A percentile compares a stretch with the other conserved stretches of the same genome.
These are phyloP conservation scores for Ascosphaera aggregata DNA, from an alignment of 2,329 filamentous ascomycete species.

Conservation along the genomic window DNA sequence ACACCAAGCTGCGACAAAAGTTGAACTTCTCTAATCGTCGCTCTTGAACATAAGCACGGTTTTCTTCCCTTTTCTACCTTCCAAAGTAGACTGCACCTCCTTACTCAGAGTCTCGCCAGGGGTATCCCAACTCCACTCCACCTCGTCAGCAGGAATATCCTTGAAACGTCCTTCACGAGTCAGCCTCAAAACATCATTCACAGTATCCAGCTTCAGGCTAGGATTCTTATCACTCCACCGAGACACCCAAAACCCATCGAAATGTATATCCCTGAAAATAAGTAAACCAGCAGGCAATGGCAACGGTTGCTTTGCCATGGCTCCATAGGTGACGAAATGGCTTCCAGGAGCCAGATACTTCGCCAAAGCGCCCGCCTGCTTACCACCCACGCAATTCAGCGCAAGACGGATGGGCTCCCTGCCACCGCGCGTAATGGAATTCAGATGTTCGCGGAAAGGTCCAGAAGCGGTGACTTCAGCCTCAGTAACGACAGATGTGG, in stretches of 20 bases:
- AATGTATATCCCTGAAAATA: constrained; percentile 81
- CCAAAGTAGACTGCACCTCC: constrained; percentile 60
- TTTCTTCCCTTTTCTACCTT: constrained; percentile 72
- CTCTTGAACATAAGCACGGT: constrained; percentile 62
- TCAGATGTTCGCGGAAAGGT: constrained; percentile 25
- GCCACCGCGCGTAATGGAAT: constrained; percentile 48
- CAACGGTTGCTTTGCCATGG: constrained; percentile 78
- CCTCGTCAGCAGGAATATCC: constrained; percentile 60
- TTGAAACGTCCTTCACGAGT: constrained; percentile 54
- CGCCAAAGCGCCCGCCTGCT: constrained; percentile 55
- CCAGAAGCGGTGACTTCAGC: constrained; percentile 25
- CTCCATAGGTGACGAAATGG: constrained; percentile 80
- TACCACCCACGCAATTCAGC: constrained; percentile 85
- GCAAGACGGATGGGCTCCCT: constrained; percentile 52
- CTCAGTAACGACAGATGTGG: constrained; percentile 39
- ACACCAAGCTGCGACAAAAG: no score
- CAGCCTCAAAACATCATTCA: constrained; percentile 63
- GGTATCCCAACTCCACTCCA: constrained; percentile 67
- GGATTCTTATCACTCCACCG: constrained; percentile 61
- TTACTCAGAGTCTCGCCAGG: constrained; percentile 42
- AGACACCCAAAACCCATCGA: constrained; percentile 89
- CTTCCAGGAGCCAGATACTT: constrained; percentile 45
- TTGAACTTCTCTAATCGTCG: constrained; percentile 18
- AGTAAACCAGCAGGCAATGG: constrained; percentile 58
- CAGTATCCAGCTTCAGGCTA: constrained; percentile 49